A percentile compares a stretch with the other conserved stretches of the same genome.
phyloP scores from a whole-genome alignment of 1,139 yeast genomes.

The Williopsis jadinii region DNA sequence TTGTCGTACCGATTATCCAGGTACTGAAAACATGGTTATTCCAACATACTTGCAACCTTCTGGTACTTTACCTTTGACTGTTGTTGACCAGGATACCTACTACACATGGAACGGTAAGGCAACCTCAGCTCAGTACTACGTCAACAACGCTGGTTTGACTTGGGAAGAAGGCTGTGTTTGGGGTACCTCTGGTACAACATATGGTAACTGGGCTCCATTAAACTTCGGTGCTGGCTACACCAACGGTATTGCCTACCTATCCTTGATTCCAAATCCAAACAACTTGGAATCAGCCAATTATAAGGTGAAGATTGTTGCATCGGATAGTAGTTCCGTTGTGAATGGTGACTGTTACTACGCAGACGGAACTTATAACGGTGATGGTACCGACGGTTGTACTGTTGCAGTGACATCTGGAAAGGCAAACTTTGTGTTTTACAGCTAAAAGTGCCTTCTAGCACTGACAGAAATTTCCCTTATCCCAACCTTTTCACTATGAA shows the following conservation, averaged over 20 bases:
- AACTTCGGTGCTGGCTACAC: constrained; percentile 70
- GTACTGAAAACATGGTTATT: constrained; percentile 81
- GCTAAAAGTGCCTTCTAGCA: constrained; percentile 2
- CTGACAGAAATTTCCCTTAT: too few relatives aligned
- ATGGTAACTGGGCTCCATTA: constrained; percentile 84
- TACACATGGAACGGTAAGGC: constrained; percentile 57
- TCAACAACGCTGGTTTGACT: constrained; percentile 73
- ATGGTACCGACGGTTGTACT: constrained; percentile 71
- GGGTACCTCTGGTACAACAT: constrained; percentile 58
- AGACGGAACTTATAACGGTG: constrained; percentile 47
- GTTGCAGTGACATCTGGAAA: constrained; percentile 61
- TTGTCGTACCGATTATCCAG: constrained; percentile 86
- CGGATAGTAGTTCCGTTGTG: constrained; percentile 39
- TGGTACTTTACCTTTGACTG: constrained; percentile 48
- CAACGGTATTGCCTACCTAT: constrained; percentile 58
- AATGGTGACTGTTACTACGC: constrained; percentile 60
- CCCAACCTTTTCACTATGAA: too few relatives aligned
- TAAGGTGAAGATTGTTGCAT: constrained; percentile 63
- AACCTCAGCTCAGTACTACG: constrained; percentile 76
- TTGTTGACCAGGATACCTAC: constrained; percentile 57
- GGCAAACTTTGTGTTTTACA: constrained; percentile 63
- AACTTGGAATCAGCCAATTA: constrained; percentile 55
- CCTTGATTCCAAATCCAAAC: constrained; percentile 80
- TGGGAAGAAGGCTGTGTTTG: constrained; percentile 70
- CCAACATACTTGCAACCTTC: constrained; percentile 69